A percentile compares a stretch with the other conserved stretches of the same genome.
Evolutionary conservation across 2,329 filamentous ascomycete genomes (phyloP).

Genomic region (Metarhizium sp.): DNA sequence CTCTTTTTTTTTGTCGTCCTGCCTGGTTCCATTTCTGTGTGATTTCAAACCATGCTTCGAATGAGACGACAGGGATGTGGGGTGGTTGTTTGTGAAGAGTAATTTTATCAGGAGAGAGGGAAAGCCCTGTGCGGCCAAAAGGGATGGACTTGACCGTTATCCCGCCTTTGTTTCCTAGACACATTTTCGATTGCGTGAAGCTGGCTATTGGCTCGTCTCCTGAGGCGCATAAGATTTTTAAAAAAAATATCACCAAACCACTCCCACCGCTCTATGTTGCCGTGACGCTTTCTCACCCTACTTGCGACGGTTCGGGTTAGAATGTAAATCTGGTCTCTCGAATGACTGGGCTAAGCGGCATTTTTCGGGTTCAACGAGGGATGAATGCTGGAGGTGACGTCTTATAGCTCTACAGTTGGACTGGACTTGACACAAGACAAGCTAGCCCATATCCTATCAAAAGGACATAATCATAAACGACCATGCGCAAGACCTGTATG

Average conservation of each 20-base stretch:
- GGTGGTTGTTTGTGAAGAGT: slow-evolving; percentile 22
- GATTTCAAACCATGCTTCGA: background rate
- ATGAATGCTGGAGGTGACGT: no score
- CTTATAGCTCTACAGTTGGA: no score
- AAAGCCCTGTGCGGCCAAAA: slow-evolving; percentile 91
- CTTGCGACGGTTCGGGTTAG: no score
- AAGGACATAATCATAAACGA: no score
- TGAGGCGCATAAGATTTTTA: background rate
- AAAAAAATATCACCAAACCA: background rate
- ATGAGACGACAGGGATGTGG: background rate
- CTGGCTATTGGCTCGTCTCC: background rate
- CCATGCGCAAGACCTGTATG: no score
- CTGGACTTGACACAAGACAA: no score
- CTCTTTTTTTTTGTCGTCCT: slow-evolving; percentile 9
- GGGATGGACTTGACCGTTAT: slow-evolving; percentile 86
- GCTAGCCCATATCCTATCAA: no score
- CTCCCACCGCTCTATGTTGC: background rate
- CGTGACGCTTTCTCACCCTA: background rate
- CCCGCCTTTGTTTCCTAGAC: slow-evolving; percentile 37
- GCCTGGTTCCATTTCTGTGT: background rate
- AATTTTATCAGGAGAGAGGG: slow-evolving; percentile 48
- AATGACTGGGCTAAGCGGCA: no score
- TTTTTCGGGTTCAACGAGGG: no score
- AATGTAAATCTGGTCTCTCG: no score
- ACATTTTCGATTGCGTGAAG: slow-evolving; percentile 10